Percentiles rank a stretch among this genome's conserved stretches.
phyloP scores from a whole-genome alignment of 257 asterid genomes.

The Jaltomata sinuosa region DNA sequence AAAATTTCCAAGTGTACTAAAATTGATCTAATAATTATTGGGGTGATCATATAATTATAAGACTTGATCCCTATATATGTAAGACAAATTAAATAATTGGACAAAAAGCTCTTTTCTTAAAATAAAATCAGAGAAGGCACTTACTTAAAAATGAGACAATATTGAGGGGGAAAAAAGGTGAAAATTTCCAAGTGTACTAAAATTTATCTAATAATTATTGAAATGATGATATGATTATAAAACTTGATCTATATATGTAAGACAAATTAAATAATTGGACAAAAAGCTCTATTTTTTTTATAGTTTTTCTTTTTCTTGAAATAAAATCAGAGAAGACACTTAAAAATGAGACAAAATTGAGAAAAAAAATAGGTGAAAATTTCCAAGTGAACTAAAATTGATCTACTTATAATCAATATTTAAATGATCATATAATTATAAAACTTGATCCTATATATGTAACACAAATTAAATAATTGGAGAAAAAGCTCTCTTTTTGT shows the following conservation, averaged over 20 bases:
- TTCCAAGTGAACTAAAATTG: not conserved
- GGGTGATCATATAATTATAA: not conserved
- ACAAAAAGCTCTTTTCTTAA: not conserved
- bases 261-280: too few relatives aligned
- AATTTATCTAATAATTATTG: too few relatives aligned
- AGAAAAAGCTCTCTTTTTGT: too few relatives aligned
- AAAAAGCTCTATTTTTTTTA: too few relatives aligned
- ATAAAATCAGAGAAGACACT: not conserved
- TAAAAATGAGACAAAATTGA: not conserved
- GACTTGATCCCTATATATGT: not conserved
- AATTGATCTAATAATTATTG: not conserved
- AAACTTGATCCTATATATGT: not conserved
- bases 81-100: not conserved
- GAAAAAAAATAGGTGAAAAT: not conserved
- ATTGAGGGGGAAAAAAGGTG: too few relatives aligned
- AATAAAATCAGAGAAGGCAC: too few relatives aligned
- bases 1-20: not conserved
- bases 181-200: too few relatives aligned
- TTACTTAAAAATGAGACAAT: too few relatives aligned
- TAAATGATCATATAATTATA: not conserved
- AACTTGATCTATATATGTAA: too few relatives aligned
- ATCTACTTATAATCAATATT: not conserved
- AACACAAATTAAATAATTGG: too few relatives aligned
- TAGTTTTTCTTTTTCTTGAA: too few relatives aligned
- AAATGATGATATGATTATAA: too few relatives aligned